Base-by-base conservation (phyloP, 441 rosid genomes). In the Pelargonium citronellum region DNA sequence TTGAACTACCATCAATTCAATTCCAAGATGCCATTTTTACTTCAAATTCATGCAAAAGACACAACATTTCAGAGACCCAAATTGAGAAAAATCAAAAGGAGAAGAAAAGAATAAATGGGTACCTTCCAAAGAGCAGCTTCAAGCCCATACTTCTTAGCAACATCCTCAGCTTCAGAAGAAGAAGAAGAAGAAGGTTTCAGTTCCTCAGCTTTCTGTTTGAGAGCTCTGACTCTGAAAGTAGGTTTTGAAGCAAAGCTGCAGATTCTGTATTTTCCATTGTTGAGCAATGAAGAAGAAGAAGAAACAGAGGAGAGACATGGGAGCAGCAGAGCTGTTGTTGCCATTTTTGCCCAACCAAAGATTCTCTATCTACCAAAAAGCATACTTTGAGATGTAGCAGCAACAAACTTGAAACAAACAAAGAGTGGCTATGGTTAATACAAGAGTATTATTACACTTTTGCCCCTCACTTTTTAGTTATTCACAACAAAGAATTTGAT, bases 61-160 rank as follows among this genome's bases (percentile, higher is more conserved):
- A 27, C n/a, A 51, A 51, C 27, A n/a, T 16, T 0, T 16, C 53
- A 43, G 44, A 47, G 61, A 58, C 58, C 24, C 46, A 60, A 13
- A 41, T 47, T 4, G 16, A 10, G 4, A 7, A 30, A 44, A 72
- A 60, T 15, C 6, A 27, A 51, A 12, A 7, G 4, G 16, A 16
- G 15, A 12, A 7, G 4, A 22, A 16, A 11, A 8, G 8, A 67
- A 27, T 27, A 67, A 55, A 15, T 24, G 64, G 65, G 70, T 66
- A 87, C 98, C 92, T 89, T 85, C 96, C 97, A 93, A 37, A 91
- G 84, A 70, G 95, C 98, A 72, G 84, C 88, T 85, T 93, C 97
- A 3, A 91, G 93, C 51, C 97, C 98, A 78, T 86, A 93, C 77
- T 89, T 91, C 81, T 84, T 83, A 34, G 98, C 82, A 53, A 86